Base-by-base conservation (phyloP, 2,329 filamentous ascomycete genomes). In the Chaetomiaceae sp. region DNA sequence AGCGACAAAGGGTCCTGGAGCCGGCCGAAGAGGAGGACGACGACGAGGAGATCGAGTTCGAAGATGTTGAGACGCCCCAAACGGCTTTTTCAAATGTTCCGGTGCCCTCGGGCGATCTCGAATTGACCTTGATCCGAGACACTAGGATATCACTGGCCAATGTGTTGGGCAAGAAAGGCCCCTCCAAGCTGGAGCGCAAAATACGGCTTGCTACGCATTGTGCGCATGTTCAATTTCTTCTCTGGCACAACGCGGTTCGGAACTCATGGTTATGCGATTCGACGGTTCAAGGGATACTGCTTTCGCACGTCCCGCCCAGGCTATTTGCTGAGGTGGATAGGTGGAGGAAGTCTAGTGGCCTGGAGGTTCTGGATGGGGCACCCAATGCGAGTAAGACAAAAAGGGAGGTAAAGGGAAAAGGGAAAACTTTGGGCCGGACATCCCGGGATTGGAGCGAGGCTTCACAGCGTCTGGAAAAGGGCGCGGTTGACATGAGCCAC, bases 211-310 rank as follows among this genome's bases (percentile, higher is more conserved):
- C 84, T 3, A 90, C 90, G 0, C 94, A 99, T 69, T 88, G 89
- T 61, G 78, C 96, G 61, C 94, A 99, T 69, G 90, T 97, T 2
- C 85, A 95, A 66, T 81, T 84, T 48, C 74, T 99, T 14, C 78
- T 99, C 55, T 96, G 87, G 78, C 91, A 97, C 67, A 97, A 97
- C 65, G 81, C 89, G 0, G 71, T 94, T 13, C 82, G 89, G 37
- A 96, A 97, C 66, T 76, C 82, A 0, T 97, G 92, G 86, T 72
- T 90, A 18, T 89, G 89, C 61, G 88, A 97, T 62, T 68, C 78
- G 3, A 81, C 87, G 57, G 76, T 95, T 0, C 89, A 94, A 57
- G 82, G 84, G 10, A 86, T 84, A 14, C 75, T 96, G 65, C 76
- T 94, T 4, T 82, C 84, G n/a, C 85, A 89, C 53, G 63, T 96